Evolutionary conservation across 768 basidiomycete genomes (phyloP), one percentile per base, ranked within the genome.

Genomic region (Termitomyces heimii): DNA sequence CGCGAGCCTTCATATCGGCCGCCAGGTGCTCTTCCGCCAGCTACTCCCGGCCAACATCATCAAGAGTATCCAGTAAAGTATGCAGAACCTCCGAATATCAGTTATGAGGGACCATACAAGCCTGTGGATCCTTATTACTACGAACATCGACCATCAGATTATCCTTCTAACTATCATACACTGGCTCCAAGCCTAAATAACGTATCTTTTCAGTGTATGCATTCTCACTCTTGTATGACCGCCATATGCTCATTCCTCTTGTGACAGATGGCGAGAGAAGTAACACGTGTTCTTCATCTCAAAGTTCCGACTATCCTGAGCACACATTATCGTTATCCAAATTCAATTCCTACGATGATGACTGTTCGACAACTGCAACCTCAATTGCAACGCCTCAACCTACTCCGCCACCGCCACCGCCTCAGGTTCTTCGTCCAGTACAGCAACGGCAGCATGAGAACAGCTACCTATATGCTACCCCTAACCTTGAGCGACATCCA

Each of bases 401-500:
- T 20, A 47, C 55, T 18, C 55, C 46, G 10, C 44, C 53, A 16
- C 53, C 50, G 31, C 60, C 44, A 2, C 37, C 58, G 4, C 29
- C 45, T 16, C 34, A 61, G 14, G 16, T 48, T 7, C 59, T 60
- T 42, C 55, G 20, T 32, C 54, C 51, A 40, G 24, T 50, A 32
- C 43, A 35, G 31, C 32, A 22, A 22, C 32, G 18, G n/a, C 54
- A 55, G 31, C n/a, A 7, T 50, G 56, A 58, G 10, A 52, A 55
- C 37, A 51, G 51, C 31, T 40, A 54, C 48, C 60, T 55, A 5
- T 49, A 60, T 26, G 31, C 34, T 20, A 31, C 50, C 32, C 32
- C 59, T n/a, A 52, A 62, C 45, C 63, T 72, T 2, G 58, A 63
- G 26, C 69, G 71, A 42, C 66, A 70, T n/a, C 72, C 75, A 14